Conservation (phyloP, 257 asterid species). For the Handroanthus guayacan region DNA sequence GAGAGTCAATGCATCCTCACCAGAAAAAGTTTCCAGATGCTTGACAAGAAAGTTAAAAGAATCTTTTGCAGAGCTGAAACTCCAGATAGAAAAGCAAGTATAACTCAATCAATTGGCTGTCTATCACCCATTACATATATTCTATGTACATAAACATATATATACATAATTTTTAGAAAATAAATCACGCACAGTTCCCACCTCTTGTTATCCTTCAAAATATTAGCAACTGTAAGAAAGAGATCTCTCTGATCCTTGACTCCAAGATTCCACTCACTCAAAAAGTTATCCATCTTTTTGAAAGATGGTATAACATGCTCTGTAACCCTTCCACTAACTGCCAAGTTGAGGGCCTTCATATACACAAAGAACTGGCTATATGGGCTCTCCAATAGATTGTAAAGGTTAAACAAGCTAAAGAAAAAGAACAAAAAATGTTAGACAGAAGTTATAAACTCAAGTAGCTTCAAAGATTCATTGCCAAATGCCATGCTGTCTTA, state of each 20-base stretch:
- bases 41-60: slow-evolving; percentile 79
- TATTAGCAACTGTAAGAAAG: slow-evolving; percentile 68
- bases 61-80: slow-evolving; percentile 74
- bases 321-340: slow-evolving; percentile 70
- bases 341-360: slow-evolving; percentile 89
- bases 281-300: slow-evolving; percentile 71
- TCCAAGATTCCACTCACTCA: slow-evolving; percentile 88
- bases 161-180: neutral
- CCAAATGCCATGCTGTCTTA: slow-evolving; percentile 35
- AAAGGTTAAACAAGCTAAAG: slow-evolving; percentile 85
- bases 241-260: slow-evolving; percentile 83
- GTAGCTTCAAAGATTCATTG: slow-evolving; percentile 4
- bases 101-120: neutral
- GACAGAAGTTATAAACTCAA: slow-evolving; percentile 18
- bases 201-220: slow-evolving; percentile 80
- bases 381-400: slow-evolving; percentile 88
- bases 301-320: slow-evolving; percentile 84
- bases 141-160: neutral
- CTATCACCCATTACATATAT: neutral
- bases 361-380: slow-evolving; percentile 88
- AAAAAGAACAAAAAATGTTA: slow-evolving; percentile 29
- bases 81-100: slow-evolving; percentile 27
- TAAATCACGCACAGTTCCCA: slow-evolving; percentile 41
- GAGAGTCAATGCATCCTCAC: slow-evolving; percentile 64
- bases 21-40: slow-evolving; percentile 87